Conservation (phyloP, 2,329 filamentous ascomycete genomes). For the Beauveria pseudobassiana region DNA sequence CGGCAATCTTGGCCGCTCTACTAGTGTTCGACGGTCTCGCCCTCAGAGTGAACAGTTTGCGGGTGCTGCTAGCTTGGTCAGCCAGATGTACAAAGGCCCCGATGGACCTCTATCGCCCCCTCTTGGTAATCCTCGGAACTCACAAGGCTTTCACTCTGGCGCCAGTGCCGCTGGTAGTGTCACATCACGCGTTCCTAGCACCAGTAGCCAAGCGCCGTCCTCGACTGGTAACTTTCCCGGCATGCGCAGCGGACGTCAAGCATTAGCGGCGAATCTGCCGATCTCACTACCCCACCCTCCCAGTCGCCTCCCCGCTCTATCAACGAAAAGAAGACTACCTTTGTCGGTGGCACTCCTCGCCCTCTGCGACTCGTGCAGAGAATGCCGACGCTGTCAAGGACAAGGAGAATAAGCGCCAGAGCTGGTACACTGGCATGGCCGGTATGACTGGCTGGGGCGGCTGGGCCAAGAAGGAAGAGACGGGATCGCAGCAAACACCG, state of each 20-base stretch:
- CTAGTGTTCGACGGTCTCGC: conserved; percentile 46
- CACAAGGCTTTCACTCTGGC: conserved; percentile 56
- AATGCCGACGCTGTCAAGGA: conserved; percentile 45
- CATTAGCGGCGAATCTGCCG: conserved; percentile 60
- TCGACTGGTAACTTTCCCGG: conserved; percentile 61
- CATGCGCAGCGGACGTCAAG: conserved; percentile 58
- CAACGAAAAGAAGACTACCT: conserved; percentile 49
- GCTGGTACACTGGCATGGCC: conserved; percentile 43
- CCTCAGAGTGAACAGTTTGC: conserved; percentile 59
- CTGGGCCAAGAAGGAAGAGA: conserved; percentile 45
- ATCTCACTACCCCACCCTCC: conserved; percentile 36
- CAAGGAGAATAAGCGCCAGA: conserved; percentile 51
- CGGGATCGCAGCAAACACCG: conserved; percentile 13
- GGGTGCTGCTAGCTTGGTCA: conserved; percentile 61
- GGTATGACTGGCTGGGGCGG: conserved; percentile 40
- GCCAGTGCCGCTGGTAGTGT: conserved; percentile 41
- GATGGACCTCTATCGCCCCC: conserved; percentile 55
- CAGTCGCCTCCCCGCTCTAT: conserved; percentile 47
- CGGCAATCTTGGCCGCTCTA: conserved; percentile 44
- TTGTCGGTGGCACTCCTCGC: conserved; percentile 64
- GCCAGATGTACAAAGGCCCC: conserved; percentile 80
- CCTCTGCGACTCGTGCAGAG: conserved; percentile 85
- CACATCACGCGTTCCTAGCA: conserved; percentile 43
- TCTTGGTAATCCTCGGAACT: conserved; percentile 50
- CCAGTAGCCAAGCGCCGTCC: conserved; percentile 35